Evolutionary conservation across 768 basidiomycete species (phyloP), one percentile per base, ranked within the genome.

Genomic region (Suillus clintonianus): DNA sequence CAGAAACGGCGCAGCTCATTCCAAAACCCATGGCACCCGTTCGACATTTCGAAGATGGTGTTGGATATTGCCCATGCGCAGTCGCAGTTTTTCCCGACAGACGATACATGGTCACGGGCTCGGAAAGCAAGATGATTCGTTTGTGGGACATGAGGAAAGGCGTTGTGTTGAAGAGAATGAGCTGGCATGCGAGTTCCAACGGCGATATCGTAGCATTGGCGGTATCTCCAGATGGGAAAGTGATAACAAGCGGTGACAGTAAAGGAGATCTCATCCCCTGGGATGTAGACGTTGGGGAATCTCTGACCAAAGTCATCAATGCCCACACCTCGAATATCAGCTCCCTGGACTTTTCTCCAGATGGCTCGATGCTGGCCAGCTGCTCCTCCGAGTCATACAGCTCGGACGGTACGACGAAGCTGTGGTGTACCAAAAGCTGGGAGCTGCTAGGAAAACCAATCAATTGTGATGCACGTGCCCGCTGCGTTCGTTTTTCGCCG

Each of bases 391-490:
- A n/a, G n/a, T n/a, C n/a, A n/a, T n/a, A n/a, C n/a, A n/a, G n/a
- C n/a, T n/a, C n/a, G n/a, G n/a, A 27, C 22, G 6, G 5, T 3
- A 0, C n/a, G 43, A 45, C 2, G 11, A 22, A 13, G 11, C 11
- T 5, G 5, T 2, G 13, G 5, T 11, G n/a, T 22, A 47, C 45
- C 0, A 14, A 47, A 47, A 47, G n/a, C 22, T 47, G 45, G 45
- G 43, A 45, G 43, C 10, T 45, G 43, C n/a, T 45, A 45, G 43
- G 10, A n/a, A 5, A 45, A 10, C 19, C 42, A 43, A 45, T 47
- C n/a, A 22, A 4, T 45, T 22, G 5, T 10, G 10, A 9, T 45
- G n/a, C n/a, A n/a, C 0, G 0, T 22, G n/a, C 11, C 10, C 0
- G 1, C 22, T 24, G 45, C 22, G 13, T 47, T 14, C 45, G 45